Evolutionary conservation across 139 green algal species (phyloP).

Genomic region (Chlorella sorokiniana): DNA sequence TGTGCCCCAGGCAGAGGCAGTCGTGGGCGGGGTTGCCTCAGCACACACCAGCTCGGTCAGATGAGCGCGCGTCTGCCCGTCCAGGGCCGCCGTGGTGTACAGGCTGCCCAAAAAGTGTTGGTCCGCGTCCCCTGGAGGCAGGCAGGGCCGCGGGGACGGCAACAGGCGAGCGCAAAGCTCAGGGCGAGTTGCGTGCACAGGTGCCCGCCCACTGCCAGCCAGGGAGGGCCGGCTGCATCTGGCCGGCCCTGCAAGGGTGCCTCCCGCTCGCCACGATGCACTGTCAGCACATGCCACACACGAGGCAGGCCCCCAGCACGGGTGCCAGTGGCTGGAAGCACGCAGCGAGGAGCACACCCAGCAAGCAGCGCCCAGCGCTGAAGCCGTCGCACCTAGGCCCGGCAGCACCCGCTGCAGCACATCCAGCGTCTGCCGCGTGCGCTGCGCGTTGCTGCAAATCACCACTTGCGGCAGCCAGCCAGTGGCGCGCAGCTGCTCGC

Average conservation of each 20-base stretch:
- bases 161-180: no score
- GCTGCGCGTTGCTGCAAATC: conserved; percentile 63
- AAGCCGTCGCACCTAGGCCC: conserved; percentile 56
- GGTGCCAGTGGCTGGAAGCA: no score
- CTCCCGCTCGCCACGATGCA: neutral
- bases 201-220: no score
- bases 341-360: no score
- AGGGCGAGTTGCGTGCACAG: no score
- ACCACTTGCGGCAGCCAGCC: conserved; percentile 82
- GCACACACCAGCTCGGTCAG: conserved; percentile 45
- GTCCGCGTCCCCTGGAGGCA: neutral
- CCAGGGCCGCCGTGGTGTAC: conserved; percentile 83
- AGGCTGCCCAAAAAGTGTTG: conserved; percentile 74
- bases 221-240: no score
- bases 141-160: neutral
- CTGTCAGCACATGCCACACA: neutral
- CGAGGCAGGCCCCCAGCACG: no score
- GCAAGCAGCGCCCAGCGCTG: no score
- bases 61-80: conserved; percentile 68
- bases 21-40: conserved; percentile 24
- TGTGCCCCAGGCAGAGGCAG: conserved; percentile 86
- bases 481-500: conserved; percentile 39
- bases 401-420: conserved; percentile 65
- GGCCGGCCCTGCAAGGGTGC: no score
- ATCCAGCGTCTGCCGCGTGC: conserved; percentile 84